Evolutionary conservation across 169 alveolate genomes (phyloP).

Genomic region (Amoebophrya sp.): DNA sequence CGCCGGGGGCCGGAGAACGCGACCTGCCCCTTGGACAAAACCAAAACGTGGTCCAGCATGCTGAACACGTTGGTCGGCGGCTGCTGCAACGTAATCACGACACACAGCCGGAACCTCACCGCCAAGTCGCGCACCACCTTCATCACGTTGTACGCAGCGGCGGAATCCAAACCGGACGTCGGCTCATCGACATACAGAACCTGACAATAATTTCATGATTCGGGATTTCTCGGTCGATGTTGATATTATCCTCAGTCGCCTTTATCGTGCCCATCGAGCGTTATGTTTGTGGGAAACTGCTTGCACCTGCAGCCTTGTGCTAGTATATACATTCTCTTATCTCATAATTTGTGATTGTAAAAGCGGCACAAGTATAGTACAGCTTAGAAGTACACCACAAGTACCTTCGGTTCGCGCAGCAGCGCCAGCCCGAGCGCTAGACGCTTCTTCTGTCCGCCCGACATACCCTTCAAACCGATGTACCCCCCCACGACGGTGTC

Average conservation of each 20-base stretch:
- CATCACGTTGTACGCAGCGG: constrained; percentile 64
- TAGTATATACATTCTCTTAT: too few relatives aligned
- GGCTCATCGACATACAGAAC: constrained; percentile 81
- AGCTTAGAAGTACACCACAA: too few relatives aligned
- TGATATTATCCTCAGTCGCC: too few relatives aligned
- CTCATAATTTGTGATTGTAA: too few relatives aligned
- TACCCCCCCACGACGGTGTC: constrained; percentile 63
- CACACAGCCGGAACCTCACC: not conserved
- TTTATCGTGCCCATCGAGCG: too few relatives aligned
- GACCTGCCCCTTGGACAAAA: constrained; percentile 56
- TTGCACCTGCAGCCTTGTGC: too few relatives aligned
- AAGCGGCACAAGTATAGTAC: too few relatives aligned
- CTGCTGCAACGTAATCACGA: constrained; percentile 59
- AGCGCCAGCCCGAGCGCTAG: constrained; percentile 72
- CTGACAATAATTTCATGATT: too few relatives aligned
- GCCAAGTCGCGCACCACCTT: constrained; percentile 62
- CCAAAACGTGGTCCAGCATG: constrained; percentile 59
- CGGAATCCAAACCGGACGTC: constrained; percentile 80
- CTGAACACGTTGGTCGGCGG: constrained; percentile 63
- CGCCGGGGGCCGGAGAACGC: not conserved
- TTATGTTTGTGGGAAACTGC: too few relatives aligned
- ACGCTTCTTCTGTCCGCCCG: constrained; percentile 80
- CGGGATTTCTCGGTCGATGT: too few relatives aligned
- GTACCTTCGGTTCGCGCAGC: constrained; percentile 68
- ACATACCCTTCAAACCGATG: constrained; percentile 58